Conservation (phyloP, 1,284 basidiomycete species). For the Apiotrichum akiyoshidainum region DNA sequence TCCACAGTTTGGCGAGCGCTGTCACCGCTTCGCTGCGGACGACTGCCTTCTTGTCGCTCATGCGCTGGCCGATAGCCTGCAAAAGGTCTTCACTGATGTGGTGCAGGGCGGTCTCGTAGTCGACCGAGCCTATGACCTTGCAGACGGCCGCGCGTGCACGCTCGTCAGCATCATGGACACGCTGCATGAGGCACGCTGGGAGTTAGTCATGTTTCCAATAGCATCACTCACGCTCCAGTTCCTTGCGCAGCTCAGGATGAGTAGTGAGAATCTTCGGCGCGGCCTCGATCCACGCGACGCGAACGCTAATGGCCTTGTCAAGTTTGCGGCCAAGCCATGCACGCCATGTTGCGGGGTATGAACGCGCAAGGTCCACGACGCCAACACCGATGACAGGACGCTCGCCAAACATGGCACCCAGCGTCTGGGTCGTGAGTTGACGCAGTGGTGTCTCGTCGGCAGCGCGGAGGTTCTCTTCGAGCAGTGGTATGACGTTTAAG, state of each 20-base stretch:
- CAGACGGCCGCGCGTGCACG: constrained; percentile 82
- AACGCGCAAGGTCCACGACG: constrained; percentile 62
- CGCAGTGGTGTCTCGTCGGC: constrained; percentile 69
- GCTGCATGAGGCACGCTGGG: constrained; percentile 62
- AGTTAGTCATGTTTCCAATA: constrained; percentile 15
- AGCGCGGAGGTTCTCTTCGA: constrained; percentile 84
- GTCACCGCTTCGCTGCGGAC: constrained; percentile 80
- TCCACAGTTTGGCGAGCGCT: constrained; percentile 74
- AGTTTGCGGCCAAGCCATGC: constrained; percentile 76
- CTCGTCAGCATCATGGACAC: constrained; percentile 84
- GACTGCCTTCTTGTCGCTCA: constrained; percentile 76
- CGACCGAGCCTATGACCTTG: constrained; percentile 73
- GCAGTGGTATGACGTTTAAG: constrained; percentile 84
- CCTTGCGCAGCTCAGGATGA: constrained; percentile 65
- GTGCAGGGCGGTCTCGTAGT: constrained; percentile 86
- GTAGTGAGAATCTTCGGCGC: constrained; percentile 62
- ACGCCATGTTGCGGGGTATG: constrained; percentile 81
- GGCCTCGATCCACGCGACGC: constrained; percentile 75
- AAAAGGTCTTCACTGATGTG: constrained; percentile 68
- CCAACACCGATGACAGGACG: constrained; percentile 58
- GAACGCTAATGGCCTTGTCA: constrained; percentile 70
- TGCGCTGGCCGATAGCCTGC: constrained; percentile 65
- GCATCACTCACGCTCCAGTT: constrained; percentile 63
- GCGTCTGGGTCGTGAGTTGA: constrained; percentile 71
- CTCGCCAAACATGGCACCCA: constrained; percentile 85